Percentiles rank a stretch among this genome's conserved stretches.
phyloP scores from a whole-genome alignment of 805 yeast species.

The Pichia cabralensis region DNA sequence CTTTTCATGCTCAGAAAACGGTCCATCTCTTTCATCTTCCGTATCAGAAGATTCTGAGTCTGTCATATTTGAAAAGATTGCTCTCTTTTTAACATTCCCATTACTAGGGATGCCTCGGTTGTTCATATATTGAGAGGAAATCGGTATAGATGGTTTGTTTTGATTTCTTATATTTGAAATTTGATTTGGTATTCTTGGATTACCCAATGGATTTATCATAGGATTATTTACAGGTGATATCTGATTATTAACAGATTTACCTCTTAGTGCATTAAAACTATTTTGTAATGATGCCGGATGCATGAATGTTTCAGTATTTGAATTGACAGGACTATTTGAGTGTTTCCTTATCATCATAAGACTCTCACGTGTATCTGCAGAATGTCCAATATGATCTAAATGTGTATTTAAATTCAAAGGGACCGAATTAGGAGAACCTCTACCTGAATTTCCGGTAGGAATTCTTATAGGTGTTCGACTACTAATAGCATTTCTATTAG shows the following conservation, averaged over 20 bases:
- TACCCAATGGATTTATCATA: background rate
- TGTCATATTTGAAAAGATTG: background rate
- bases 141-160: too few relatives aligned
- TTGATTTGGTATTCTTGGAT: background rate
- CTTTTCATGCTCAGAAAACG: too few relatives aligned
- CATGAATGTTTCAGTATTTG: background rate
- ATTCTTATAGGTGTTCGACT: background rate
- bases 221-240: background rate
- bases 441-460: background rate
- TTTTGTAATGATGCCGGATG: background rate
- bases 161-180: too few relatives aligned
- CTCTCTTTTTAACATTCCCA: background rate
- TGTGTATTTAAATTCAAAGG: background rate
- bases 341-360: background rate
- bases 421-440: conserved; percentile 1
- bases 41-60: conserved; percentile 3
- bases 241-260: background rate
- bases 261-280: conserved; percentile 1
- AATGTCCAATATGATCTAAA: background rate
- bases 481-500: too few relatives aligned
- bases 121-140: too few relatives aligned
- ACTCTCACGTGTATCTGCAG: conserved; percentile 1
- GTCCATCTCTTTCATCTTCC: background rate
- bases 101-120: too few relatives aligned
- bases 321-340: conserved; percentile 2